Evolutionary conservation across 208 protist genomes (phyloP).

Genomic region (Angomonas desouzai): DNA sequence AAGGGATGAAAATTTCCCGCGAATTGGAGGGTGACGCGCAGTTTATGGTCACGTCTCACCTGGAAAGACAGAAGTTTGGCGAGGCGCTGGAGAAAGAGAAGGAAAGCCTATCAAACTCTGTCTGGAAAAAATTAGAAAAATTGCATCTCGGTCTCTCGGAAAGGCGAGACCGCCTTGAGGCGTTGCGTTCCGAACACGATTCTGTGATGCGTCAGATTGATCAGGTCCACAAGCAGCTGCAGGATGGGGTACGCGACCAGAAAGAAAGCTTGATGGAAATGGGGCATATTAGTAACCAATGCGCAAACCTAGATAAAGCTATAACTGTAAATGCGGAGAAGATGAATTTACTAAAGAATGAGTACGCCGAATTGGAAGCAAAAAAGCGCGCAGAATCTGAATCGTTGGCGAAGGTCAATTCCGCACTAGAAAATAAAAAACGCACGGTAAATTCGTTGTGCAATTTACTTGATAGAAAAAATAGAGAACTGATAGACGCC

Average conservation of each 20-base stretch:
- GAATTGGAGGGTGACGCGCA: constrained; percentile 34
- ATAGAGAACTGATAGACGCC: constrained; percentile 1
- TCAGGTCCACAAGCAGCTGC: constrained; percentile 26
- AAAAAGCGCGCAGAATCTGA: background rate
- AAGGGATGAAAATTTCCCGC: constrained; percentile 19
- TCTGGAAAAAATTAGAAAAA: constrained; percentile 33
- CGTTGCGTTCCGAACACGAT: constrained; percentile 27
- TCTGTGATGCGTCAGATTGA: constrained; percentile 30
- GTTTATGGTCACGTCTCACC: constrained; percentile 24
- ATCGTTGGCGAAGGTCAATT: background rate
- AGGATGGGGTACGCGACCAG: constrained; percentile 37
- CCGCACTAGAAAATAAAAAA: background rate
- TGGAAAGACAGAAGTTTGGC: constrained; percentile 31
- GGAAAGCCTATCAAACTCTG: constrained; percentile 23
- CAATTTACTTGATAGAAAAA: constrained; percentile 7
- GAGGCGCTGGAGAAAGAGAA: constrained; percentile 37
- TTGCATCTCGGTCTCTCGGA: constrained; percentile 21
- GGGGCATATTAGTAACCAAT: constrained; percentile 31
- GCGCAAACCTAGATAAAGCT: constrained; percentile 26
- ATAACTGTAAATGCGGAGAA: constrained; percentile 32
- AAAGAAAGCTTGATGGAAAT: constrained; percentile 34
- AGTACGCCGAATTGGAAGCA: background rate
- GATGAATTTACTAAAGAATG: constrained; percentile 24
- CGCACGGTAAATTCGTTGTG: background rate
- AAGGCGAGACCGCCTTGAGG: constrained; percentile 19